Base-by-base conservation (phyloP, 164 flowering plant species). In the Malania oleifera region DNA sequence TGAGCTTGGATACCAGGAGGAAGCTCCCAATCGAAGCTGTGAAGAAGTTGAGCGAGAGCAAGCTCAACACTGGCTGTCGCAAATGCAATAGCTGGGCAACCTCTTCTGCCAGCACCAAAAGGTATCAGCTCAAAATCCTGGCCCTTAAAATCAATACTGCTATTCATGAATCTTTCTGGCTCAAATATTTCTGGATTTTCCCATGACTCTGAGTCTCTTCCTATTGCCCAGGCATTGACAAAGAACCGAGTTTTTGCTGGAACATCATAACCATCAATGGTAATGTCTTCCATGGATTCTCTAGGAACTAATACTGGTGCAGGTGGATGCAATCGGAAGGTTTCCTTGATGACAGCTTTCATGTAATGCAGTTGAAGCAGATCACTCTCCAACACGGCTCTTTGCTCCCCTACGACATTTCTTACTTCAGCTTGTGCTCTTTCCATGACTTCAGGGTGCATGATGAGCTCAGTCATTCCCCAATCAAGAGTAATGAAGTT, bases 391-490 rank as follows among this genome's bases (percentile, higher is more conserved):
- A n/a, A 6, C 5, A 80, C 77, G 0, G 35, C 18, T 64, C 46
- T 47, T 58, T 72, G 70, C 9, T 67, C 70, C 20, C 77, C 77
- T 0, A 77, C 67, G 5, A 74, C 26, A 1, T 57, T 54, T 54
- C 80, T 56, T 11, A 83, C 66, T 67, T 85, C 86, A 1, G 60
- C 62, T 65, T 81, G 84, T 24, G 70, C 75, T 55, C 45, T 76
- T 26, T 77, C 35, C 77, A 79, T 57, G 5, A 59, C 70, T 41
- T 35, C 26, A 6, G 82, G 91, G 48, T 78, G 66, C 45, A 37
- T 75, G 2, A 85, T 39, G 7, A 85, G 82, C 68, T 81, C 88
- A 24, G 86, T 70, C 83, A 85, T 81, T 31, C 48, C 77, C 91
- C 88, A 82, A 5, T 77, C 83, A 7, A 83, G 54, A 17, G 75